phyloP scores from a whole-genome alignment of 805 yeast species.

The Candida vartiovaarae region DNA sequence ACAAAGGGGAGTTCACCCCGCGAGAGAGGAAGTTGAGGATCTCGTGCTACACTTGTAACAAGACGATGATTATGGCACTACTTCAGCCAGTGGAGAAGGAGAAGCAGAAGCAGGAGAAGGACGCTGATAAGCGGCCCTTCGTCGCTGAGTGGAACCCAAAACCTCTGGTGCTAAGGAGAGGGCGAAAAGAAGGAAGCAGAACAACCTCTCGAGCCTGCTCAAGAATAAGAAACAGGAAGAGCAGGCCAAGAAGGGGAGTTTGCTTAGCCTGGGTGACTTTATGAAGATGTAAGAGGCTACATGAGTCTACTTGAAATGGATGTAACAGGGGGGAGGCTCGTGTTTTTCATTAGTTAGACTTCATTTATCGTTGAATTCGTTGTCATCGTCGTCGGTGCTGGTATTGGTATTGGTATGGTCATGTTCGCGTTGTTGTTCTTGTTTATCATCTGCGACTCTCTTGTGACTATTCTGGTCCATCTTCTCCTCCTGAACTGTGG shows the following conservation, averaged over 20 bases:
- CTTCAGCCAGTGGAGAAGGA: conserved; percentile 6
- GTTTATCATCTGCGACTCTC: conserved; percentile 14
- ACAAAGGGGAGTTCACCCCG: conserved; percentile 9
- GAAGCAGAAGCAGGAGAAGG: background rate
- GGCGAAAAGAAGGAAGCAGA: conserved; percentile 41
- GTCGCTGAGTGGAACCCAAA: conserved; percentile 22
- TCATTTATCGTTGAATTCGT: background rate
- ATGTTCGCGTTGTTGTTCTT: background rate
- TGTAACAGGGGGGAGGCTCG: no score
- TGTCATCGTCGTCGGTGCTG: background rate
- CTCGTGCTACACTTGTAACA: conserved; percentile 25
- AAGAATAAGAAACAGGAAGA: conserved; percentile 34
- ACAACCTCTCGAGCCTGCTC: conserved; percentile 35
- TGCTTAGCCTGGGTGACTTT: conserved; percentile 44
- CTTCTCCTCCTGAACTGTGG: conserved; percentile 52
- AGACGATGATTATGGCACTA: conserved; percentile 12
- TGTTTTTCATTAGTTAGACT: background rate
- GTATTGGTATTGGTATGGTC: background rate
- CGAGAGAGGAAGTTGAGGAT: conserved; percentile 18
- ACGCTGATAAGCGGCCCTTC: conserved; percentile 7
- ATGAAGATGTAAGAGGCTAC: conserved; percentile 25
- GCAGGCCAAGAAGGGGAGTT: conserved; percentile 21
- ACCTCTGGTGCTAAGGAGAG: conserved; percentile 28
- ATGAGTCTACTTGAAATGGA: no score
- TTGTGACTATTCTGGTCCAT: conserved; percentile 45